Conservation (phyloP, 805 yeast species). For the Cephaloascus fragrans region DNA sequence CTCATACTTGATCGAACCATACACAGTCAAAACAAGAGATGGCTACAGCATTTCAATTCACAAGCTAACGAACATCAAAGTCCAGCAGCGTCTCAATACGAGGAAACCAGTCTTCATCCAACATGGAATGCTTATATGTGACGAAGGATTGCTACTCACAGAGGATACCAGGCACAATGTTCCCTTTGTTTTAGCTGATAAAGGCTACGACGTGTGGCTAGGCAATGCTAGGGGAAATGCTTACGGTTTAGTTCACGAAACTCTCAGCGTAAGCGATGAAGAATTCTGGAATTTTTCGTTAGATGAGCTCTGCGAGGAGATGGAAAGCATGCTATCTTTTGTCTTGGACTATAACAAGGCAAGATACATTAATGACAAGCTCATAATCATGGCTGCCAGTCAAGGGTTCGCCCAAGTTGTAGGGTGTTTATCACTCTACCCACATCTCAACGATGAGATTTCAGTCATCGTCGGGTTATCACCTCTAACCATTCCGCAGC, state of each 20-base stretch:
- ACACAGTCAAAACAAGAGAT: background rate
- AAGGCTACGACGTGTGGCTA: slow-evolving; percentile 91
- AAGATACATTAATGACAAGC: background rate
- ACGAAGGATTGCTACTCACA: background rate
- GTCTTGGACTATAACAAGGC: background rate
- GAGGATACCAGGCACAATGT: slow-evolving; percentile 19
- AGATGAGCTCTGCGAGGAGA: slow-evolving; percentile 1
- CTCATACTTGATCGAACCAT: background rate
- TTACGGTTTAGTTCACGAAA: slow-evolving; percentile 24
- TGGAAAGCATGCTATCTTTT: background rate
- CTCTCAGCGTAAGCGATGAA: background rate
- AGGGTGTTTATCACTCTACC: background rate
- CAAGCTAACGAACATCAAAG: background rate
- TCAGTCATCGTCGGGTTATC: background rate
- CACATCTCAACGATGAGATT: background rate
- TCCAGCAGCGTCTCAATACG: background rate
- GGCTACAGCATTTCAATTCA: background rate
- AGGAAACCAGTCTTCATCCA: background rate
- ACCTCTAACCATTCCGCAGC: background rate
- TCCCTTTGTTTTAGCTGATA: slow-evolving; percentile 67
- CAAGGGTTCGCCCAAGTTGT: slow-evolving; percentile 1
- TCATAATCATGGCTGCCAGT: background rate
- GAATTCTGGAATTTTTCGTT: slow-evolving; percentile 2
- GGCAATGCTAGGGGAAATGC: slow-evolving; percentile 93
- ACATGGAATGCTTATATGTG: background rate